phyloP scores from a whole-genome alignment of 2,329 filamentous ascomycete genomes.

The Verticillium tricorpus region DNA sequence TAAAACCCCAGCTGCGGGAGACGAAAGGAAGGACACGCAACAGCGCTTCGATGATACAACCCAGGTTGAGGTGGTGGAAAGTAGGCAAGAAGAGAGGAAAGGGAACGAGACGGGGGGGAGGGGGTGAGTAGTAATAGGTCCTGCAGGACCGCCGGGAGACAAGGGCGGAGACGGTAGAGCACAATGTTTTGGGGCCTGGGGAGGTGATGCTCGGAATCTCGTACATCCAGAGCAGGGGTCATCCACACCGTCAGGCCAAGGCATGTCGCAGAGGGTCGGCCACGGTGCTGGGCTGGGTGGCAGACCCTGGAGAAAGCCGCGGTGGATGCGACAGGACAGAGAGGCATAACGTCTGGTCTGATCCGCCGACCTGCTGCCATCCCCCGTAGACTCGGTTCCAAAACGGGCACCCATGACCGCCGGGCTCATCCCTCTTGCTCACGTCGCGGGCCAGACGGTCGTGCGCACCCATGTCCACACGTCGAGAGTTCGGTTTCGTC shows the following conservation, averaged over 20 bases:
- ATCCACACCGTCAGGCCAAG: constrained; percentile 30
- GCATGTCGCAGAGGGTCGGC: constrained; percentile 31
- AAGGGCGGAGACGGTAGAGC: constrained; percentile 14
- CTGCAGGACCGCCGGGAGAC: neutral
- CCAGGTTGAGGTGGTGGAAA: constrained; percentile 17
- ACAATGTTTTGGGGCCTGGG: constrained; percentile 24
- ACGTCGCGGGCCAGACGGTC: neutral
- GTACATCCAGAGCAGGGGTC: constrained; percentile 29
- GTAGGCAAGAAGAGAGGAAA: constrained; percentile 20
- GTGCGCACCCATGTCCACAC: neutral
- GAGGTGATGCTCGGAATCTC: constrained; percentile 24
- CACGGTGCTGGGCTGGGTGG: constrained; percentile 6
- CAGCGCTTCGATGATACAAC: constrained; percentile 30
- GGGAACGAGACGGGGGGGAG: constrained; percentile 7
- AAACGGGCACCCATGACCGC: neutral
- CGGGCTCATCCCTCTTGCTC: neutral
- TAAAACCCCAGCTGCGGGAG: constrained; percentile 36
- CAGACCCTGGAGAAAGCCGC: constrained; percentile 21
- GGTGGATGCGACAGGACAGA: constrained; percentile 27
- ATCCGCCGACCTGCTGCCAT: constrained; percentile 17
- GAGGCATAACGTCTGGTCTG: constrained; percentile 28
- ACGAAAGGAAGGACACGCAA: constrained; percentile 31
- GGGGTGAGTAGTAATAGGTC: neutral
- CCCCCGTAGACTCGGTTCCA: neutral
- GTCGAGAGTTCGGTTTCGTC: neutral